These are phyloP conservation scores for Fraxinus dipetala DNA, from an alignment of 305 asterid genomes.

Conservation along the genomic window DNA sequence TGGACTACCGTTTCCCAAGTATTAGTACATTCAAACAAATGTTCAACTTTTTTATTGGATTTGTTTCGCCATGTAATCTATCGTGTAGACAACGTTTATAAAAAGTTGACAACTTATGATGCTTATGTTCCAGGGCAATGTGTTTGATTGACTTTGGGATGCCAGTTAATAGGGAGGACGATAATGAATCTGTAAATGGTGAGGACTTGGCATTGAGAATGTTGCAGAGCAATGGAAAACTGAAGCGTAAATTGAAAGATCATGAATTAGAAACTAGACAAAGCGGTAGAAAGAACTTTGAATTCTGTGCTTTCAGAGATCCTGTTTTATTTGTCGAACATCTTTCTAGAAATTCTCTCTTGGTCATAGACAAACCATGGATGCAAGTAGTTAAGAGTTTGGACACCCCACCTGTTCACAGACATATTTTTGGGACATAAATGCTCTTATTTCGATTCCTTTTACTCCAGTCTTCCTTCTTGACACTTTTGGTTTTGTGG, in stretches of 20 bases:
- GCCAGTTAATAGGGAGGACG: conserved; percentile 40
- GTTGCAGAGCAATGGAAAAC: conserved; percentile 41
- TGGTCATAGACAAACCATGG: conserved; percentile 96
- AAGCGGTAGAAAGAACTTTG: conserved; percentile 59
- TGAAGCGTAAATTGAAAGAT: conserved; percentile 55
- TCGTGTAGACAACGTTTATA: not conserved
- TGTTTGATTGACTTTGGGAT: conserved; percentile 50
- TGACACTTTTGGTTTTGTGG: not conserved
- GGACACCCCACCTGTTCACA: conserved; percentile 80
- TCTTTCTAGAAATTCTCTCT: conserved; percentile 69
- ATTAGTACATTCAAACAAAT: not conserved
- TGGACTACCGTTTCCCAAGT: not conserved
- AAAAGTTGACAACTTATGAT: not conserved
- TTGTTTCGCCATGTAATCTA: not conserved
- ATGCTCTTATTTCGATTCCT: conserved; percentile 15
- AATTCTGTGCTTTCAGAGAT: conserved; percentile 56
- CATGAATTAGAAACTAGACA: conserved; percentile 48
- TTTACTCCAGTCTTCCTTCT: conserved; percentile 33
- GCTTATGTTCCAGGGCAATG: conserved; percentile 37
- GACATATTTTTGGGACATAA: conserved; percentile 83
- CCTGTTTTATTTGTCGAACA: conserved; percentile 89
- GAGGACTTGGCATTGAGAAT: conserved; percentile 24
- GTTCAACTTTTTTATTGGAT: not conserved
- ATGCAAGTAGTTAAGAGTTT: conserved; percentile 59
- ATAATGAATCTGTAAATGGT: conserved; percentile 14